These are phyloP conservation scores for Vitis rupestris DNA, from an alignment of 164 flowering plant genomes.

Conservation along the genomic window DNA sequence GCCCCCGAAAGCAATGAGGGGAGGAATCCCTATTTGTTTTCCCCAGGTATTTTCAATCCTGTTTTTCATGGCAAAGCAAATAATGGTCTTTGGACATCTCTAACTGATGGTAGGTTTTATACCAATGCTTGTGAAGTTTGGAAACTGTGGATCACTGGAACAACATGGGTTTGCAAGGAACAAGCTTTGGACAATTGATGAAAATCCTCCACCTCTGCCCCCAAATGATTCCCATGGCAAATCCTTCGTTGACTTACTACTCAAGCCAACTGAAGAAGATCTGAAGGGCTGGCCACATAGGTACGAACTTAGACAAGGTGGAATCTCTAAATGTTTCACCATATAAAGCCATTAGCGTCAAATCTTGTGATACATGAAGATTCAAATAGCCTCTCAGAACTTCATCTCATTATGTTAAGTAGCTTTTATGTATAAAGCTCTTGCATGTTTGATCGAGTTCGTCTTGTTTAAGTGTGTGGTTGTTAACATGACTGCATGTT, in stretches of 20 bases:
- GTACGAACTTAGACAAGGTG: conserved; percentile 30
- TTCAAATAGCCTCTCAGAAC: too few relatives aligned
- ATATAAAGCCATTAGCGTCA: not conserved
- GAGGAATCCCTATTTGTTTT: conserved; percentile 91
- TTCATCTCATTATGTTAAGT: too few relatives aligned
- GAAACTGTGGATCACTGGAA: conserved; percentile 74
- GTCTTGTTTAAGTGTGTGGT: not conserved
- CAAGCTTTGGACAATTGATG: conserved; percentile 79
- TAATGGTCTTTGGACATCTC: not conserved
- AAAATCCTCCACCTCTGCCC: conserved; percentile 67
- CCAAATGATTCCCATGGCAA: conserved; percentile 57
- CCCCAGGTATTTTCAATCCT: conserved; percentile 68
- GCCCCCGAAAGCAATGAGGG: conserved; percentile 80
- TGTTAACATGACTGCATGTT: not conserved
- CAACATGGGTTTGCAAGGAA: conserved; percentile 93
- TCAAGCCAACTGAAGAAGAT: conserved; percentile 87
- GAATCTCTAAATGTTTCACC: too few relatives aligned
- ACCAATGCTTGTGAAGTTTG: conserved; percentile 54
- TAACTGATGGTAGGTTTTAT: conserved; percentile 6
- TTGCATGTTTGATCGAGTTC: not conserved
- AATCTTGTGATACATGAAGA: too few relatives aligned
- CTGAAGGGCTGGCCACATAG: conserved; percentile 86
- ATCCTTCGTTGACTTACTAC: conserved; percentile 69
- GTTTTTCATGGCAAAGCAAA: not conserved
- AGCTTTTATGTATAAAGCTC: too few relatives aligned